Evolutionary conservation across 2,329 filamentous ascomycete species (phyloP).

Genomic region (Tolypocladium tundrense): DNA sequence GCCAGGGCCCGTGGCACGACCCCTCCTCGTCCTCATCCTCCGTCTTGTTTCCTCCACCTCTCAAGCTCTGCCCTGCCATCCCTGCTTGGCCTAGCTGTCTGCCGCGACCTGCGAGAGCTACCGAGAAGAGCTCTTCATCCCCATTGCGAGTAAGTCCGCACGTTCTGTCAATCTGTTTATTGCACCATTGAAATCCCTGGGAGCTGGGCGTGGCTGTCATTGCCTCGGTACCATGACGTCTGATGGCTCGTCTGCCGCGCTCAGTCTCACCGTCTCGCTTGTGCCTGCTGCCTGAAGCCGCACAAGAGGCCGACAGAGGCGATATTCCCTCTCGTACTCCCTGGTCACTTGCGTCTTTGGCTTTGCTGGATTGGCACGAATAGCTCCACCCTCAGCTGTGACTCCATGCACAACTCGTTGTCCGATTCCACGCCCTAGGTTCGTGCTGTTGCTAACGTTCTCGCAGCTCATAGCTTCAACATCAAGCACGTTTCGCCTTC

Average conservation of each 20-base stretch:
- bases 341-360: neutral
- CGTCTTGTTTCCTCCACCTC: neutral
- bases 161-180: neutral
- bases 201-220: neutral
- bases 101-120: neutral
- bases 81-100: neutral
- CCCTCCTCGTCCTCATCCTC: neutral
- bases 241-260: neutral
- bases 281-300: neutral
- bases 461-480: neutral
- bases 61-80: neutral
- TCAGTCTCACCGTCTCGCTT: neutral
- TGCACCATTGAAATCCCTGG: neutral
- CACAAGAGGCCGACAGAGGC: neutral
- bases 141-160: neutral
- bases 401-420: neutral
- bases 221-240: neutral
- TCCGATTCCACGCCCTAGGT: neutral
- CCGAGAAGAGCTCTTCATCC: neutral
- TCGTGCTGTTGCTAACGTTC: neutral
- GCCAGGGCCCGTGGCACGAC: neutral
- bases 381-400: neutral
- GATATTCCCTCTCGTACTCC: neutral
- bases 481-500: neutral
- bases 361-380: neutral